Base-by-base conservation (phyloP, 345 rosid genomes). In the Crucihimalaya himalaica region DNA sequence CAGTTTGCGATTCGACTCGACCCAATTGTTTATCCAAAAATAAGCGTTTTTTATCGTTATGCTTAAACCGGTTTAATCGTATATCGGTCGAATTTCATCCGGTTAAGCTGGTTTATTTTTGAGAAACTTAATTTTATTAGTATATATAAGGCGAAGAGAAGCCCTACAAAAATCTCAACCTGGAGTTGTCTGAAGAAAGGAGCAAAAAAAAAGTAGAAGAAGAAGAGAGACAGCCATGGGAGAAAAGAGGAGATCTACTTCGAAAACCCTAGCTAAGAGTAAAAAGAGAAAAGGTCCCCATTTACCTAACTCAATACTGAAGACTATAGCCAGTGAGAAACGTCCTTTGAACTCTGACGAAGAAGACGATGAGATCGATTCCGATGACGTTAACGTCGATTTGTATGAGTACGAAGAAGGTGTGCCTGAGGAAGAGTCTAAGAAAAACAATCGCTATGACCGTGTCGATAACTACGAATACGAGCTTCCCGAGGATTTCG, bases 321-420 rank as follows among this genome's bases (percentile, higher is more conserved):
- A 79, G 72, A 85, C 71, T 68, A 77, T 95, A 47, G 94, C 48
- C 0, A 46, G 19, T 23, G 73, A 74, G 29, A 91, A 87, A 68
- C 82, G 82, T 18, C 86, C 80, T 50, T n/a, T 78, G 25, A 73
- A 73, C 59, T 78, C 81, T 5, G 92, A 90, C 43, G 96, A 83
- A 19, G 91, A 90, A 20, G 93, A 81, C 31, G 82, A 78, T 8
- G 92, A 83, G n/a, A 70, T 84, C 43, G 75, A 59, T 37, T 85
- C 86, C 11, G 89, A 87, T 42, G 87, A 81, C 32, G 86, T 21
- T 0, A 66, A 74, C 70, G 87, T 73, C 66, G 95, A 87, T 61
- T 35, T 93, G 23, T 93, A 93, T 51, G 97, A 93, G 84, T 93
- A 93, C 66, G 98, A 90, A 66, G 98, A 91, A 71, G 87, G 72